Evolutionary conservation across 75 land plant genomes (phyloP), one percentile per base, ranked within the genome.

Genomic region (Selaginella moellendorffii): DNA sequence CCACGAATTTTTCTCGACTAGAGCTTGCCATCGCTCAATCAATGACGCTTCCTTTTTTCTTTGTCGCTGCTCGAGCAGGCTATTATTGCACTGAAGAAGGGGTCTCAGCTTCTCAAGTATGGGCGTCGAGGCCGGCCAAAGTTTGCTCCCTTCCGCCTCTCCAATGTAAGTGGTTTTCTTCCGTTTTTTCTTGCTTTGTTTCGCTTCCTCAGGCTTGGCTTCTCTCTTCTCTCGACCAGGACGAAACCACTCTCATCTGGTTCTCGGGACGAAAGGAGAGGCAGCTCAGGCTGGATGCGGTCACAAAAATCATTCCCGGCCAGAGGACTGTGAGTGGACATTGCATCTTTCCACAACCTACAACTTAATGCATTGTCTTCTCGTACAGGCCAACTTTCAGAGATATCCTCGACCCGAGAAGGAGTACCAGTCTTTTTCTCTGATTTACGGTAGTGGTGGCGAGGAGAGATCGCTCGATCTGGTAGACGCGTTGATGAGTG

Each of bases 51-150:
- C n/a, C n/a, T n/a, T n/a, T n/a, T n/a, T n/a, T n/a, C n/a, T n/a
- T n/a, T n/a, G n/a, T n/a, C n/a, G n/a, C n/a, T n/a, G n/a, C n/a
- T n/a, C n/a, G n/a, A n/a, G n/a, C n/a, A 85, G 89, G 89, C 89
- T 63, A 85, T 85, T 28, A 80, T 75, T 63, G 74, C 86, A 0
- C 73, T 85, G 31, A 85, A 85, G 64, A 85, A 80, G 63, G 89
- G 89, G 23, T 74, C 89, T 29, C 63, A 68, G 26, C 68, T 85
- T 27, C 78, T 83, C 20, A 85, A 85, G 64, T 83, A 85, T 78
- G 89, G 89, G 18, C 74, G 89, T 1, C 71, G 89, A 69, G 89
- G 89, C 62, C 83, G 80, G 69, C 89, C 89, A 24, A 85, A 85
- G 54, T 85, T 85, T 68, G 83, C 83, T 36, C 89, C 89, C 2